Percentiles rank a stretch among this genome's conserved stretches.
Evolutionary conservation across 352 stramenopile species (phyloP).

Genomic region (Peronospora tabacina): DNA sequence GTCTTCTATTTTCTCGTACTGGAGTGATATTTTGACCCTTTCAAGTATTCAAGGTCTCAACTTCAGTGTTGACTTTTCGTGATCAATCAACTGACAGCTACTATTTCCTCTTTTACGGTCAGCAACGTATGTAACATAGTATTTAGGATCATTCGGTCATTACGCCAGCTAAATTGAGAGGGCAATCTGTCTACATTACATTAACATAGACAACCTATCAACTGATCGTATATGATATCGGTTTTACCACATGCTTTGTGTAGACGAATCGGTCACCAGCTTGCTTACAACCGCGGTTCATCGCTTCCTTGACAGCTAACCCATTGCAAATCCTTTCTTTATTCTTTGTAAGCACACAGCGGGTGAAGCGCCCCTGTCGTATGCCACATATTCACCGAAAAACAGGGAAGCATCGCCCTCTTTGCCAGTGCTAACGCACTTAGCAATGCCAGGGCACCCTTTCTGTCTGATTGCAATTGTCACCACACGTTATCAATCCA

Average conservation of each 20-base stretch:
- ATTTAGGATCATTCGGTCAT: too few relatives aligned
- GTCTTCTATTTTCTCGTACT: too few relatives aligned
- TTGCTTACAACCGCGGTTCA: slow-evolving; percentile 4
- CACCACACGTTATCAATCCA: slow-evolving; percentile 3
- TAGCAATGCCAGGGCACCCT: background rate
- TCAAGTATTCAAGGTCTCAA: too few relatives aligned
- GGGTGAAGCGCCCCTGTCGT: background rate
- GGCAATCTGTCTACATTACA: too few relatives aligned
- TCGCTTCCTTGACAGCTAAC: background rate
- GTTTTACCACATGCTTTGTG: background rate
- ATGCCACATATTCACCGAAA: background rate
- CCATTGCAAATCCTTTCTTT: background rate
- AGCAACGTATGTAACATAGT: too few relatives aligned
- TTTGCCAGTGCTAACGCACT: background rate
- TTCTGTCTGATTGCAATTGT: background rate
- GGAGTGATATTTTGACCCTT: too few relatives aligned
- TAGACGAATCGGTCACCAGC: slow-evolving; percentile 9
- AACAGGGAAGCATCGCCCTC: background rate
- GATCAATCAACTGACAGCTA: too few relatives aligned
- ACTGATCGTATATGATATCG: slow-evolving; percentile 6
- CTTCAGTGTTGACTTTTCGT: too few relatives aligned
- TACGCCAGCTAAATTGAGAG: too few relatives aligned
- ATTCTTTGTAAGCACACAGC: background rate
- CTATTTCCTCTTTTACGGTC: too few relatives aligned
- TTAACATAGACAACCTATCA: too few relatives aligned